Base-by-base conservation (phyloP, 1,284 basidiomycete genomes). In the Ustilago shanxiensis region DNA sequence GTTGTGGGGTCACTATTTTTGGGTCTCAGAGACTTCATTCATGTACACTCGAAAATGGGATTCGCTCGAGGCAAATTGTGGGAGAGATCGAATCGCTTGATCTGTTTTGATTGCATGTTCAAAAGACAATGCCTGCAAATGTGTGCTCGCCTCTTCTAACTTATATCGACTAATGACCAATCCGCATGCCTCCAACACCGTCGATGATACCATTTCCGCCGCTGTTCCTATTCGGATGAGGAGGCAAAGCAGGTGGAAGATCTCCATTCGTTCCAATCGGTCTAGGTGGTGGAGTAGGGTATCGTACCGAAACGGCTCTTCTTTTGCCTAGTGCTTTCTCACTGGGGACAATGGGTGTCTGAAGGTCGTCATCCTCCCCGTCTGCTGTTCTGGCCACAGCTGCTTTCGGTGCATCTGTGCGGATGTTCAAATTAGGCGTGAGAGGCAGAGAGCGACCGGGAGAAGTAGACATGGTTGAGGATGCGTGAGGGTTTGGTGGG, bases 321-420 rank as follows among this genome's bases (percentile, higher is more conserved):
- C 81, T 63, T 73, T 83, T 83, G 2, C 81, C 81, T 31, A 83
- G 55, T 22, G 81, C 81, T 47, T 83, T 83, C 26, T 64, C 81
- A 35, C 70, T 76, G 1, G 81, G 81, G 35, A 69, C 62, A 3
- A 77, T 51, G 14, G 81, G 81, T 20, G 80, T 82, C 14, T 73
- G 60, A 49, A 79, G 22, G 2, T 65, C 76, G 14, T 72, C 69
- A 9, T 79, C 77, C 35, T 73, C 69, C 26, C 66, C 69, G 39
- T 65, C 50, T 14, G 39, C 22, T 26, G 16, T 18, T 35, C 13
- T 13, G 13, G 29, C 20, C 29, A n/a, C n/a, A n/a, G n/a, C n/a
- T 20, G 16, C 14, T 13, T 33, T 33, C 22, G 51, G 9, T 22
- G 18, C 33, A 16, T 29, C 28, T 2, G 37, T 29, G 39, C 60